These are phyloP conservation scores for Fusarium annulatum DNA, from an alignment of 2,329 filamentous ascomycete genomes.

Conservation along the genomic window DNA sequence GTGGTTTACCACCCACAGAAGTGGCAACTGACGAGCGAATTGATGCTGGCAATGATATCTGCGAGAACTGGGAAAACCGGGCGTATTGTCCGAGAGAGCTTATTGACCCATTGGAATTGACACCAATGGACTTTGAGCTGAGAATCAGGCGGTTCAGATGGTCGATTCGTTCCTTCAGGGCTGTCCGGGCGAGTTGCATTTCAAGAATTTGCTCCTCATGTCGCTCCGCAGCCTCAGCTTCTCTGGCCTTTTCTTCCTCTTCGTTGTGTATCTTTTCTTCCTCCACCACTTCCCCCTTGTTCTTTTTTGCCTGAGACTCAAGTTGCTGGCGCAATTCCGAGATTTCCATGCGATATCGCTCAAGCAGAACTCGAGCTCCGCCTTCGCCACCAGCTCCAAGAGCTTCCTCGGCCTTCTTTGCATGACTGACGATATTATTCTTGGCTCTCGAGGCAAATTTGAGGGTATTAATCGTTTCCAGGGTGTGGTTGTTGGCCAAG, in stretches of 20 bases:
- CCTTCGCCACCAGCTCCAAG: slow-evolving; percentile 84
- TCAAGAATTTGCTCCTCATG: slow-evolving; percentile 98
- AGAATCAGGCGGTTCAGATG: slow-evolving; percentile 95
- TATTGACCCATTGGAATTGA: slow-evolving; percentile 81
- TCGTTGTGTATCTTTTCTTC: slow-evolving; percentile 72
- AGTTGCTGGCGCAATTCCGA: slow-evolving; percentile 82
- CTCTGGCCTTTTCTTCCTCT: slow-evolving; percentile 77
- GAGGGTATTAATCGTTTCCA: slow-evolving; percentile 92
- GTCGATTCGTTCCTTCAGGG: slow-evolving; percentile 95
- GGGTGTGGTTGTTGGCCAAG: slow-evolving; percentile 77
- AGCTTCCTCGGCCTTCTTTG: slow-evolving; percentile 93
- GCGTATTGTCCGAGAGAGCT: slow-evolving; percentile 73
- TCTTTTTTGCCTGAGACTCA: slow-evolving; percentile 80
- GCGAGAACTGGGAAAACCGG: slow-evolving; percentile 73
- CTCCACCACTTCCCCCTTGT: slow-evolving; percentile 68
- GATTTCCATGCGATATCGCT: slow-evolving; percentile 95
- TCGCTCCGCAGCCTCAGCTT: slow-evolving; percentile 83
- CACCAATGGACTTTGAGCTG: slow-evolving; percentile 94
- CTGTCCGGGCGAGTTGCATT: slow-evolving; percentile 96
- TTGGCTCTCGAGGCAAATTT: slow-evolving; percentile 97
- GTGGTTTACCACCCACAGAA: slow-evolving; percentile 62
- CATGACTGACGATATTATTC: slow-evolving; percentile 97
- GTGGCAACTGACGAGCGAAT: slow-evolving; percentile 77
- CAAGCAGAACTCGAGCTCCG: slow-evolving; percentile 85
- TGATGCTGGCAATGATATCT: slow-evolving; percentile 65